Evolutionary conservation across 306 rosid genomes (phyloP).

Genomic region (Citrullus amarus): DNA sequence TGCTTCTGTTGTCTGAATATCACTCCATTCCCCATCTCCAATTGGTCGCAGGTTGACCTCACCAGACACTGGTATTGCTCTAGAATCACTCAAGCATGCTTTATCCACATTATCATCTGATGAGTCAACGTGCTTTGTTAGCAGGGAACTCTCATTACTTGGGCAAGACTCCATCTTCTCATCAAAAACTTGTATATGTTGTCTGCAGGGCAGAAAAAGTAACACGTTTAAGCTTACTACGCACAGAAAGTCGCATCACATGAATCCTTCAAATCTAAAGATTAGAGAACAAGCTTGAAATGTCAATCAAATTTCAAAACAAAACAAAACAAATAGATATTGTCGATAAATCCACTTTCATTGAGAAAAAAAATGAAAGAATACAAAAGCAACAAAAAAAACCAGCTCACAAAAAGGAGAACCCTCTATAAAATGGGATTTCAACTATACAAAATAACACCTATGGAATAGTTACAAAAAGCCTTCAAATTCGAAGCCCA

Average conservation of each 20-base stretch:
- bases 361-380: too few relatives aligned
- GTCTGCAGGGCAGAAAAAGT: conserved; percentile 33
- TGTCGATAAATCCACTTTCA: neutral
- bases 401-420: too few relatives aligned
- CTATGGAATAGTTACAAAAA: too few relatives aligned
- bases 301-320: neutral
- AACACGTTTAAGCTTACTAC: neutral
- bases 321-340: neutral
- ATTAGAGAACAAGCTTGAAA: neutral
- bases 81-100: conserved; percentile 83
- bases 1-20: conserved; percentile 86
- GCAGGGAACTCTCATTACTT: conserved; percentile 24
- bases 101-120: conserved; percentile 86
- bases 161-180: conserved; percentile 80
- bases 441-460: too few relatives aligned
- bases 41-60: conserved; percentile 53
- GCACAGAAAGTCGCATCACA: neutral
- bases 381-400: too few relatives aligned
- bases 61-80: conserved; percentile 48
- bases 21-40: conserved; percentile 80
- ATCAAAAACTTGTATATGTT: conserved; percentile 72
- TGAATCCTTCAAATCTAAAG: neutral
- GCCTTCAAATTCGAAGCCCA: too few relatives aligned
- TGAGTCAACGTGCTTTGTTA: conserved; percentile 80
- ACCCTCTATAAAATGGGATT: too few relatives aligned